Evolutionary conservation across 257 asterid species (phyloP).

Genomic region (Cruciata laevipes): DNA sequence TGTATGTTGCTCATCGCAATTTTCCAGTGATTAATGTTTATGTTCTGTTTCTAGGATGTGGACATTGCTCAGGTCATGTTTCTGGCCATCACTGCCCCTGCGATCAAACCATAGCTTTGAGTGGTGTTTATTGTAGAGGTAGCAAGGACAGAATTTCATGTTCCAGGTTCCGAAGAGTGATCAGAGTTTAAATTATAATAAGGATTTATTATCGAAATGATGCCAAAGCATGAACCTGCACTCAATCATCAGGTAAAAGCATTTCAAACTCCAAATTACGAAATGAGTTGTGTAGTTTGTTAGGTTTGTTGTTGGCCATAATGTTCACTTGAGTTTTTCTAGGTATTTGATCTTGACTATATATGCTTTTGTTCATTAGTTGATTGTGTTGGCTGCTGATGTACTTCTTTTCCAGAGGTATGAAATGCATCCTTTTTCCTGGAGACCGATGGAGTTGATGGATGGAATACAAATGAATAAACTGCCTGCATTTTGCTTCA

Average conservation of each 20-base stretch:
- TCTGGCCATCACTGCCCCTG: constrained; percentile 31
- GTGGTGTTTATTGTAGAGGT: constrained; percentile 29
- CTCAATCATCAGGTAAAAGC: constrained; percentile 63
- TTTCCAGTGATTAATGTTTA: not conserved
- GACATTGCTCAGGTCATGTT: constrained; percentile 37
- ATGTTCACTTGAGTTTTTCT: not conserved
- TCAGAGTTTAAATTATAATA: constrained; percentile 27
- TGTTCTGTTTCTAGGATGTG: constrained; percentile 19
- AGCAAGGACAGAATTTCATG: constrained; percentile 24
- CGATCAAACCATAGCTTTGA: constrained; percentile 32
- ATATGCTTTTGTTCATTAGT: not conserved
- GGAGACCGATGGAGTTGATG: constrained; percentile 64
- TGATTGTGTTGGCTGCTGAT: not conserved
- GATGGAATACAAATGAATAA: constrained; percentile 38
- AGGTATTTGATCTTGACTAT: not conserved
- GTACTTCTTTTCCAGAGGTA: constrained; percentile 40
- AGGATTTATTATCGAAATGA: constrained; percentile 44
- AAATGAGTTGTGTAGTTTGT: not conserved
- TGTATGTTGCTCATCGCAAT: not conserved
- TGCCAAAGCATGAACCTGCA: constrained; percentile 66
- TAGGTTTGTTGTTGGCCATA: not conserved
- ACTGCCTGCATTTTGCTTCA: constrained; percentile 22
- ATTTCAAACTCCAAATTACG: not conserved
- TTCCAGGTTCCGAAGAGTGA: constrained; percentile 24
- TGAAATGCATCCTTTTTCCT: constrained; percentile 64